phyloP scores from a whole-genome alignment of 495 filamentous ascomycete genomes.

The Xylaria grammica region DNA sequence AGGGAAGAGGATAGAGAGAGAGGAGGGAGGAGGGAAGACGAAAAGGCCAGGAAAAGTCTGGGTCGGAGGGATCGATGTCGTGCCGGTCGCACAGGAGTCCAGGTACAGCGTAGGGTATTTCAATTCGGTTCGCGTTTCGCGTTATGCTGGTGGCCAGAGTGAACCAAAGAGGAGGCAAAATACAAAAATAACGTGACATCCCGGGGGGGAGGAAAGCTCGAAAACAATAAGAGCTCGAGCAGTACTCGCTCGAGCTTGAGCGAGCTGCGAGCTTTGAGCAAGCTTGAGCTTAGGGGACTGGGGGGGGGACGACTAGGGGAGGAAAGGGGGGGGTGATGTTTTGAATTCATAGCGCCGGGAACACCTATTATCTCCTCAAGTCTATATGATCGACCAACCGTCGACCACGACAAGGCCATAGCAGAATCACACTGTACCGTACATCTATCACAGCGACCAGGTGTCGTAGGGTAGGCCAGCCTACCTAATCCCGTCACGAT shows the following conservation, averaged over 20 bases:
- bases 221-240: too few species aligned
- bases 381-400: too few species aligned
- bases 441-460: too few species aligned
- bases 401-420: too few species aligned
- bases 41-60: slow-evolving; percentile 1
- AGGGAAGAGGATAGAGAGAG: background rate
- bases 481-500: too few species aligned
- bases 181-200: slow-evolving; percentile 16
- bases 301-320: too few species aligned
- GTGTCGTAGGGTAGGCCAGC: too few species aligned
- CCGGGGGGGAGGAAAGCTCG: slow-evolving; percentile 7
- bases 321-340: too few species aligned
- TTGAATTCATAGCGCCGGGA: too few species aligned
- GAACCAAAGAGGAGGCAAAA: slow-evolving; percentile 16
- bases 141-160: slow-evolving; percentile 22
- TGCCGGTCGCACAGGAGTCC: slow-evolving; percentile 21
- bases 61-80: slow-evolving; percentile 7
- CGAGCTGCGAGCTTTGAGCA: too few species aligned
- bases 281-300: background rate
- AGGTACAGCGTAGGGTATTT: slow-evolving; percentile 13
- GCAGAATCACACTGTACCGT: too few species aligned
- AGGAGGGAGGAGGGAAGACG: background rate
- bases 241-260: slow-evolving; percentile 14
- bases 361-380: too few species aligned
- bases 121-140: slow-evolving; percentile 27